phyloP scores from a whole-genome alignment of 1,284 basidiomycete genomes.

The Singerocomus inundabilis region DNA sequence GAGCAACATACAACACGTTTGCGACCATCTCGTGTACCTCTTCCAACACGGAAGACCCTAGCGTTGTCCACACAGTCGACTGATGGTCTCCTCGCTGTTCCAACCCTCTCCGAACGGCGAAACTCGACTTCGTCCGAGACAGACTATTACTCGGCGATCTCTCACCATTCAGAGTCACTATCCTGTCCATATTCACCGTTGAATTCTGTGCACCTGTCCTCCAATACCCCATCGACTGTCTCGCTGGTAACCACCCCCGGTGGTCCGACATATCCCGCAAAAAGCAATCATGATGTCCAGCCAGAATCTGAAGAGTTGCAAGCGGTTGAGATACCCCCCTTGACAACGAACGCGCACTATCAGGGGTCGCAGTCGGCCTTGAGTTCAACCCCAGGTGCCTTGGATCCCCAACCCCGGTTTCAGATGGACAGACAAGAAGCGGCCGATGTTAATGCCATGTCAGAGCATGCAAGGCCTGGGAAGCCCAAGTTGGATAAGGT shows the following conservation, averaged over 20 bases:
- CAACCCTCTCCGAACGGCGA: slow-evolving; percentile 20
- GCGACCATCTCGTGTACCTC: neutral
- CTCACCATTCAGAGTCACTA: slow-evolving; percentile 11
- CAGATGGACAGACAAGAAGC: slow-evolving; percentile 68
- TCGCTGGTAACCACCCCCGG: neutral
- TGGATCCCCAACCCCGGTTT: slow-evolving; percentile 32
- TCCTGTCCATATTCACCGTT: slow-evolving; percentile 2
- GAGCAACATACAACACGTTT: neutral
- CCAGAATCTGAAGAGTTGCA: slow-evolving; percentile 34
- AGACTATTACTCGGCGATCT: slow-evolving; percentile 13
- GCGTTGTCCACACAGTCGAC: slow-evolving; percentile 17
- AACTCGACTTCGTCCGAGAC: slow-evolving; percentile 17
- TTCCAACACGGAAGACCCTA: neutral
- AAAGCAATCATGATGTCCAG: slow-evolving; percentile 13
- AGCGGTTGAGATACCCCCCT: slow-evolving; percentile 2
- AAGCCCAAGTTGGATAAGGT: slow-evolving; percentile 72
- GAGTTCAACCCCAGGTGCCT: slow-evolving; percentile 5
- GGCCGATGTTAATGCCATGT: slow-evolving; percentile 61
- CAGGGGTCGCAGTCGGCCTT: neutral
- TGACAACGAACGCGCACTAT: neutral
- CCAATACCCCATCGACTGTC: slow-evolving; percentile 5
- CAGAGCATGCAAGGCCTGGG: slow-evolving; percentile 71
- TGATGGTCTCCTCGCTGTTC: slow-evolving; percentile 20
- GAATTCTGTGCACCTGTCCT: neutral
- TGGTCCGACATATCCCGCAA: slow-evolving; percentile 1